phyloP scores from a whole-genome alignment of 345 rosid species.

The Noccaea bulbosa region DNA sequence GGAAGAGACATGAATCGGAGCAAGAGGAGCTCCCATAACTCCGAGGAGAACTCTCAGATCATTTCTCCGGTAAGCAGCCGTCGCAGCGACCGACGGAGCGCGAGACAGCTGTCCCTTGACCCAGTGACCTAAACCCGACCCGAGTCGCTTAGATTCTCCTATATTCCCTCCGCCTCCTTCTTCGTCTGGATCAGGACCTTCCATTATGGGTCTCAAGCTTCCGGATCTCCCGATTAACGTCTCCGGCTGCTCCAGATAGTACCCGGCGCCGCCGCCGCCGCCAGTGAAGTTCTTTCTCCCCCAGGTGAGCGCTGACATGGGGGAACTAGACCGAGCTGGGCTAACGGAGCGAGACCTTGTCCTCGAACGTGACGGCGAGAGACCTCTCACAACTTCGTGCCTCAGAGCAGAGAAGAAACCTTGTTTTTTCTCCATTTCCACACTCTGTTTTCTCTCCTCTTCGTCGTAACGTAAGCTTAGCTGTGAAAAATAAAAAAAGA shows the following conservation, averaged over 20 bases:
- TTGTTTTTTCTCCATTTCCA: conserved; percentile 81
- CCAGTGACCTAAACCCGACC: conserved; percentile 90
- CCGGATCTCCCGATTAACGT: conserved; percentile 69
- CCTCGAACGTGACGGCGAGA: conserved; percentile 84
- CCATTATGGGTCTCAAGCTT: conserved; percentile 77
- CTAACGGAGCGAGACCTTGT: conserved; percentile 67
- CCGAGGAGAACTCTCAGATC: conserved; percentile 86
- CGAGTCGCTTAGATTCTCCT: conserved; percentile 58
- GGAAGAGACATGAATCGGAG: conserved; percentile 73
- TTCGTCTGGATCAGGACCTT: conserved; percentile 90
- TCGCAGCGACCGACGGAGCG: conserved; percentile 57
- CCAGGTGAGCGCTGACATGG: conserved; percentile 56
- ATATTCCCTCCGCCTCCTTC: conserved; percentile 48
- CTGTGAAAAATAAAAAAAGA: background rate
- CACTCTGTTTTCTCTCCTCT: background rate
- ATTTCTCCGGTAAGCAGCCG: conserved; percentile 55
- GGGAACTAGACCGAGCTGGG: conserved; percentile 61
- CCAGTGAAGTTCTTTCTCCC: conserved; percentile 47
- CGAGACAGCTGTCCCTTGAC: conserved; percentile 74
- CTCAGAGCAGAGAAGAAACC: conserved; percentile 86
- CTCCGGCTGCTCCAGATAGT: conserved; percentile 55
- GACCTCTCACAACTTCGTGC: conserved; percentile 79
- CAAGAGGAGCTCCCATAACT: conserved; percentile 92
- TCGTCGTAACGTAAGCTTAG: conserved; percentile 8
- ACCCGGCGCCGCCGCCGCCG: conserved; percentile 33